Base-by-base conservation (phyloP, 2,329 filamentous ascomycete species). In the Lachnellula suecica region DNA sequence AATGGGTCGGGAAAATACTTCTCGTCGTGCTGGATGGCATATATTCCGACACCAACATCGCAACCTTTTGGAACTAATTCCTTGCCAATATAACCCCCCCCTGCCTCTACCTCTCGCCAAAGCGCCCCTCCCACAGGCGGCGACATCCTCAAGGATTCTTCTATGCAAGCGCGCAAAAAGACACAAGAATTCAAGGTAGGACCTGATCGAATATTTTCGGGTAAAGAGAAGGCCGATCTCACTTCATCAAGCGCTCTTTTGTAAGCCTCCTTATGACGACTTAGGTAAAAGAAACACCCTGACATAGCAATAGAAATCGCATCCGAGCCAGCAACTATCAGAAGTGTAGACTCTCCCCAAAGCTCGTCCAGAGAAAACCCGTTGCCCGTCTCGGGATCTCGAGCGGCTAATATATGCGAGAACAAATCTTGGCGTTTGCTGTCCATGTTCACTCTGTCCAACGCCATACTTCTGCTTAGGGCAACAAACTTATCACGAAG, bases 1-100 rank as follows among this genome's bases (percentile, higher is more conserved):
- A 88, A 81, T 0, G 83, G 85, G 53, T 89, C 84, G 74, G 70
- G 71, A 61, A 71, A 76, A 65, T 75, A 75, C 13, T 65, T 52
- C 2, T 68, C 59, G 49, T 74, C 70, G 25, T 74, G 72, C 51
- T 76, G 74, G 34, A 76, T 70, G 2, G 71, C 68, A 64, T 74
- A 77, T 13, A 70, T 68, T 1, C 71, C 69, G 5, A 71, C 73
- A 1, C 73, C 74, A 37, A 72, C 70, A 51, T 73, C 68, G 13
- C 69, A 71, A 8, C 74, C 74, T 19, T 64, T 66, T 1, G 73
- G 68, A 22, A 70, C 47, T 8, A 47, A 45, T 4, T 59, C 34
- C 15, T 59, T 63, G 31, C 65, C 64, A 24, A 57, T 47, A 7
- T 20, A 23, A 4, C 50, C 13, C 0, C 54, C 56, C 5, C 49